phyloP scores from a whole-genome alignment of 768 basidiomycete genomes.

The Infundibulicybe gibba region DNA sequence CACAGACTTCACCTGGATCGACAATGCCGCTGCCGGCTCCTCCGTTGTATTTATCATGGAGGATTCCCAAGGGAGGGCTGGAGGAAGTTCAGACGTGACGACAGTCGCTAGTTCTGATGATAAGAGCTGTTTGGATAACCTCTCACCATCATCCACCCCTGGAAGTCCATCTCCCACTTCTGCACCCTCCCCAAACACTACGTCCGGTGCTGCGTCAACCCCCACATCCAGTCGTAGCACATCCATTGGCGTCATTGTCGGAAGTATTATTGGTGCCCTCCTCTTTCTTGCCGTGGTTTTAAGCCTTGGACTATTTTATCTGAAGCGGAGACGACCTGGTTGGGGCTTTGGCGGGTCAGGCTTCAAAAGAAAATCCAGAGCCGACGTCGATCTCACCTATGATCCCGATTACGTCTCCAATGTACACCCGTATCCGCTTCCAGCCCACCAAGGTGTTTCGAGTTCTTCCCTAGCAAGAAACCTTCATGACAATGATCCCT shows the following conservation, averaged over 20 bases:
- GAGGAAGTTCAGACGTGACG: slow-evolving; percentile 57
- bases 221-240: slow-evolving; percentile 21
- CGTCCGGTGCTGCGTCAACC: slow-evolving; percentile 20
- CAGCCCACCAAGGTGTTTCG: slow-evolving; percentile 10
- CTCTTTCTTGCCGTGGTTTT: slow-evolving; percentile 49
- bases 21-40: slow-evolving; percentile 55
- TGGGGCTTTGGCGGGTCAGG: slow-evolving; percentile 7
- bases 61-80: slow-evolving; percentile 45
- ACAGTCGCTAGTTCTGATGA: slow-evolving; percentile 45
- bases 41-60: slow-evolving; percentile 54
- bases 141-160: slow-evolving; percentile 50
- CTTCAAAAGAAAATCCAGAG: slow-evolving; percentile 21
- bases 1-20: slow-evolving; percentile 47
- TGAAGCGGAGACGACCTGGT: slow-evolving; percentile 31
- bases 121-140: slow-evolving; percentile 44
- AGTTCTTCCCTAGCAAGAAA: not conserved
- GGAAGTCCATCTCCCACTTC: slow-evolving; percentile 9
- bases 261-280: slow-evolving; percentile 49
- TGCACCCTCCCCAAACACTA: slow-evolving; percentile 6
- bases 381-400: slow-evolving; percentile 36
- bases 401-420: slow-evolving; percentile 18
- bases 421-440: slow-evolving; percentile 27
- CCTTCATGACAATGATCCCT: slow-evolving; percentile 6
- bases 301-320: slow-evolving; percentile 48
- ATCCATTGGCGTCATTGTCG: slow-evolving; percentile 45